These are phyloP conservation scores for Tricholoma sp. DNA, from an alignment of 768 basidiomycete species.

Conservation along the genomic window DNA sequence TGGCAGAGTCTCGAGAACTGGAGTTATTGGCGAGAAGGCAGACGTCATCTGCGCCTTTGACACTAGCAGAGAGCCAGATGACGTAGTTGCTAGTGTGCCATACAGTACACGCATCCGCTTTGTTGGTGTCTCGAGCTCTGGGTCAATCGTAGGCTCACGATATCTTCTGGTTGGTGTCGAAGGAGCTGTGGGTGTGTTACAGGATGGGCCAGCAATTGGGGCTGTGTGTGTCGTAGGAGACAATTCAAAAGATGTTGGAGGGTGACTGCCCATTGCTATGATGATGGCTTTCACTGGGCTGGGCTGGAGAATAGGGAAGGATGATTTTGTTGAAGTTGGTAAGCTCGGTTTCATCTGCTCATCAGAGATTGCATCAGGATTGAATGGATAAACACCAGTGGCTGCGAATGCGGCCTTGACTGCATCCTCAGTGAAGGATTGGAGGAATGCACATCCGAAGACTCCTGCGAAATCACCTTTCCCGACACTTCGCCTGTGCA, in stretches of 20 bases:
- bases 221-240: background rate
- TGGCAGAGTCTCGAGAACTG: constrained; percentile 7
- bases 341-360: constrained; percentile 23
- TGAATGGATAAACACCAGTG: constrained; percentile 14
- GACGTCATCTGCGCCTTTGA: constrained; percentile 9
- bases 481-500: constrained; percentile 5
- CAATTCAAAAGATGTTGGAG: constrained; percentile 7
- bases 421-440: constrained; percentile 21
- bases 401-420: constrained; percentile 8
- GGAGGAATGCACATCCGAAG: constrained; percentile 19
- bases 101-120: constrained; percentile 18
- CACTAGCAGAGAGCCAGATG: constrained; percentile 17
- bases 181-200: background rate
- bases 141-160: constrained; percentile 10
- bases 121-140: constrained; percentile 16
- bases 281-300: constrained; percentile 16
- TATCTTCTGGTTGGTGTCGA: background rate
- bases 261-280: constrained; percentile 3
- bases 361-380: constrained; percentile 15
- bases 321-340: constrained; percentile 18
- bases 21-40: background rate
- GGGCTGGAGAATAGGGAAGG: constrained; percentile 21
- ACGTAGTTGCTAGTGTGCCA: constrained; percentile 10
- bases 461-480: constrained; percentile 24
- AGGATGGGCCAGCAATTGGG: background rate